phyloP scores from a whole-genome alignment of 345 rosid genomes.

The Lepidium didymum region DNA sequence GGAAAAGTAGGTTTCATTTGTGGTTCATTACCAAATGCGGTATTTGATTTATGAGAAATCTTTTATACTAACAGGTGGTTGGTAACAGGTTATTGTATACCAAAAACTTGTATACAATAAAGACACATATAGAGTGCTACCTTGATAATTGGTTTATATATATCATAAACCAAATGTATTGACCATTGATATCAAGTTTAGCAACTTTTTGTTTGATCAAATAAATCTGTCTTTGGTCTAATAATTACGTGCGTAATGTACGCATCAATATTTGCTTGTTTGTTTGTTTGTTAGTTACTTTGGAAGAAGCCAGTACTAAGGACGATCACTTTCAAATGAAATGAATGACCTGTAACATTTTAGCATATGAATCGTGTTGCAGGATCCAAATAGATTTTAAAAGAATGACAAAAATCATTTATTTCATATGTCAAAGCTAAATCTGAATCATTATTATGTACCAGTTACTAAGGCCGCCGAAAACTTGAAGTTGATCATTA shows the following conservation, averaged over 20 bases:
- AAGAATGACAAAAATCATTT: not conserved
- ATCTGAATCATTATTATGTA: not conserved
- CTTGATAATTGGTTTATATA: not conserved
- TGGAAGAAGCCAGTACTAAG: not conserved
- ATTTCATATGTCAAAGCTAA: not conserved
- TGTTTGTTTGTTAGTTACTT: too few relatives aligned
- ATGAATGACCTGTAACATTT: not conserved
- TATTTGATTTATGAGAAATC: not conserved
- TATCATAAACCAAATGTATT: not conserved
- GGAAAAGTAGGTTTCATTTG: slow-evolving; percentile 48
- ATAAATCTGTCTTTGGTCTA: too few relatives aligned
- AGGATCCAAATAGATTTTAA: not conserved
- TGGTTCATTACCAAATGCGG: not conserved
- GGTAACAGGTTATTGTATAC: slow-evolving; percentile 16
- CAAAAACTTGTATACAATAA: slow-evolving; percentile 5
- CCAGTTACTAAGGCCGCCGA: not conserved
- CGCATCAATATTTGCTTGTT: too few relatives aligned
- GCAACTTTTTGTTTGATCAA: not conserved
- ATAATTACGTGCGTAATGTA: too few relatives aligned
- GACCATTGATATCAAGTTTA: not conserved
- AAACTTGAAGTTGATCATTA: too few relatives aligned
- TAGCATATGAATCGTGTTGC: not conserved
- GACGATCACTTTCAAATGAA: not conserved
- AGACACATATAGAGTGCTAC: not conserved
- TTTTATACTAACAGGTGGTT: not conserved